Evolutionary conservation across 306 rosid species (phyloP).

Genomic region (Calophaca sinica): DNA sequence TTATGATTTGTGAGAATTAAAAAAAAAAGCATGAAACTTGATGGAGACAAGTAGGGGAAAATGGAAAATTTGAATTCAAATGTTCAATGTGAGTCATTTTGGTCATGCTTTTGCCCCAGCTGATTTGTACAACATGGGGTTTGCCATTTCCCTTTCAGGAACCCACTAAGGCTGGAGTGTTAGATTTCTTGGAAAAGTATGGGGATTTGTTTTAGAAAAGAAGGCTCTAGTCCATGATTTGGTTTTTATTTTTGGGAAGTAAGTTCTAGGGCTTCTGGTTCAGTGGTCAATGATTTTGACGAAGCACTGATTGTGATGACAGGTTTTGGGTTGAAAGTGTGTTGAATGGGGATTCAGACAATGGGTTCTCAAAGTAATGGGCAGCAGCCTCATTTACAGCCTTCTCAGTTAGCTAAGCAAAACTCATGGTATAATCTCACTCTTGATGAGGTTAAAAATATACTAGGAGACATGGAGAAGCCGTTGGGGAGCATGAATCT

Average conservation of each 20-base stretch:
- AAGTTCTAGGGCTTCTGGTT: conserved; percentile 38
- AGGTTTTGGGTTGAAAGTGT: conserved; percentile 49
- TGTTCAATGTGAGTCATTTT: too few species aligned
- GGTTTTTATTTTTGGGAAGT: background rate
- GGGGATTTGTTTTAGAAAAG: conserved; percentile 5
- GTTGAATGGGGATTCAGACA: conserved; percentile 77
- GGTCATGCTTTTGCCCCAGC: too few species aligned
- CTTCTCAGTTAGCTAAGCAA: conserved; percentile 58
- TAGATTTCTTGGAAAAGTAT: background rate
- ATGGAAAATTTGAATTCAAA: too few species aligned
- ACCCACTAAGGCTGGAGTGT: too few species aligned
- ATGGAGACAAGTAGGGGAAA: too few species aligned
- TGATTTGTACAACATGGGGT: too few species aligned
- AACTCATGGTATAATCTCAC: conserved; percentile 75
- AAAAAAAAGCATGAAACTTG: too few species aligned
- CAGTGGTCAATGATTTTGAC: conserved; percentile 16
- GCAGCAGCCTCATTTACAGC: conserved; percentile 69
- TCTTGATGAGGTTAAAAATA: conserved; percentile 66
- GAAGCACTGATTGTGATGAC: conserved; percentile 17
- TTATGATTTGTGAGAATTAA: too few species aligned
- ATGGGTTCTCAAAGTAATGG: conserved; percentile 74
- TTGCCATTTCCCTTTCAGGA: too few species aligned
- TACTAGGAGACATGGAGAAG: conserved; percentile 64
- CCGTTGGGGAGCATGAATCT: conserved; percentile 77
- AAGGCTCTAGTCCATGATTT: conserved; percentile 12